These are phyloP conservation scores for Aspergillus pseudonomiae DNA, from an alignment of 2,329 filamentous ascomycete genomes.

Conservation along the genomic window DNA sequence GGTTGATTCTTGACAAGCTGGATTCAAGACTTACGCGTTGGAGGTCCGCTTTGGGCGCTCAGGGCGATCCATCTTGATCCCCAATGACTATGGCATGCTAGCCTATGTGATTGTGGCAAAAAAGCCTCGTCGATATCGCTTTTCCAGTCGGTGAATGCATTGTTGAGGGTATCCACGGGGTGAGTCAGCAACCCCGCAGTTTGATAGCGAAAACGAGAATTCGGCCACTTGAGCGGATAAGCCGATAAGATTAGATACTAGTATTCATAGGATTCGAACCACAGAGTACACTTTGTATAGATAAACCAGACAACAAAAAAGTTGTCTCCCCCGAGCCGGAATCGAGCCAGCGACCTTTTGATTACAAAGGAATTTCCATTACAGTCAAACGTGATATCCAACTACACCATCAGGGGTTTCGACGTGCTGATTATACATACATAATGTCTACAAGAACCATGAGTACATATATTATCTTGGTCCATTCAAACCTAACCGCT, in stretches of 20 bases:
- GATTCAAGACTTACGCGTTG: slow-evolving; percentile 21
- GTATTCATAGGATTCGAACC: too few relatives aligned
- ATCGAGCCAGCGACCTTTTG: too few relatives aligned
- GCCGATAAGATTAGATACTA: not conserved
- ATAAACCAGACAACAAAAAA: too few relatives aligned
- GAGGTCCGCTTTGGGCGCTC: slow-evolving; percentile 23
- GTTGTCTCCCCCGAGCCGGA: too few relatives aligned
- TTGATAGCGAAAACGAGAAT: not conserved
- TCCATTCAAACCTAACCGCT: too few relatives aligned
- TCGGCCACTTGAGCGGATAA: not conserved
- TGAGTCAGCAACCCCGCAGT: slow-evolving; percentile 18
- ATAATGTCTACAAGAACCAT: too few relatives aligned
- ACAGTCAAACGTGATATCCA: too few relatives aligned
- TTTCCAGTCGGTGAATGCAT: not conserved
- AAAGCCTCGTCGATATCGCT: not conserved
- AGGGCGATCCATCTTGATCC: slow-evolving; percentile 14
- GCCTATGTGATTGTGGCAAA: not conserved
- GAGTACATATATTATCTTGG: too few relatives aligned
- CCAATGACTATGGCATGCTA: not conserved
- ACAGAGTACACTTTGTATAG: too few relatives aligned
- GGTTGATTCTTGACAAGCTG: not conserved
- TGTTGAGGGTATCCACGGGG: not conserved
- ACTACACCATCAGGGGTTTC: too few relatives aligned
- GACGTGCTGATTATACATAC: too few relatives aligned
- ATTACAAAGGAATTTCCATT: too few relatives aligned